phyloP scores from a whole-genome alignment of 805 yeast genomes.

The Lipomyces orientalis region DNA sequence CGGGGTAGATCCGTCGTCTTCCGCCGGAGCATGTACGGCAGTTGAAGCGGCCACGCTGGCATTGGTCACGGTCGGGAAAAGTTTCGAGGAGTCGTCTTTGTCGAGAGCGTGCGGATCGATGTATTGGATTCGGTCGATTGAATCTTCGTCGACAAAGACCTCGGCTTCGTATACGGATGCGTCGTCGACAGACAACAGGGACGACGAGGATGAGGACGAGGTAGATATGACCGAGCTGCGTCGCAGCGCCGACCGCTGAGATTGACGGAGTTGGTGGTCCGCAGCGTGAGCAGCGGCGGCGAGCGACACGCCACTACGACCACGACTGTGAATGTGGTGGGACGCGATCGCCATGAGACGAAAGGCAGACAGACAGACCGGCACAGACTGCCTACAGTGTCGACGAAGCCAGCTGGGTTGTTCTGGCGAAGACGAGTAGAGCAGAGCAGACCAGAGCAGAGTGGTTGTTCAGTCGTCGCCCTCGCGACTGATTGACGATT shows the following conservation, averaged over 20 bases:
- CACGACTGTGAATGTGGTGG: background rate
- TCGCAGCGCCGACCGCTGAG: constrained; percentile 9
- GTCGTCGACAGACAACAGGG: constrained; percentile 24
- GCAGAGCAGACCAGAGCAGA: too few species aligned
- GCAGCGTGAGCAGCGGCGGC: constrained; percentile 27
- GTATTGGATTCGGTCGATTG: constrained; percentile 11
- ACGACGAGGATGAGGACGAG: constrained; percentile 20
- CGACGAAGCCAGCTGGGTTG: background rate
- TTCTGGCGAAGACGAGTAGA: background rate
- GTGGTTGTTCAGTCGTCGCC: background rate
- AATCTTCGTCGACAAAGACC: constrained; percentile 25
- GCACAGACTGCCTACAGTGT: background rate
- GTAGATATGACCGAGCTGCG: background rate
- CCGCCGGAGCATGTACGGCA: background rate
- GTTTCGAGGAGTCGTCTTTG: constrained; percentile 25
- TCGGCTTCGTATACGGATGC: constrained; percentile 37
- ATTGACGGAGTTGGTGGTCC: constrained; percentile 14
- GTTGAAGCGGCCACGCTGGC: constrained; percentile 7
- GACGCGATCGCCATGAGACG: constrained; percentile 10
- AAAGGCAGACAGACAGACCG: background rate
- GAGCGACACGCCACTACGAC: constrained; percentile 14
- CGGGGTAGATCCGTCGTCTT: constrained; percentile 3
- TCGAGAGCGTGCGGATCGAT: constrained; percentile 19
- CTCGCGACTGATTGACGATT: background rate
- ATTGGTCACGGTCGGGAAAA: constrained; percentile 23